Evolutionary conservation across 495 filamentous ascomycete species (phyloP).

Genomic region (Alectoria sarmentosa): DNA sequence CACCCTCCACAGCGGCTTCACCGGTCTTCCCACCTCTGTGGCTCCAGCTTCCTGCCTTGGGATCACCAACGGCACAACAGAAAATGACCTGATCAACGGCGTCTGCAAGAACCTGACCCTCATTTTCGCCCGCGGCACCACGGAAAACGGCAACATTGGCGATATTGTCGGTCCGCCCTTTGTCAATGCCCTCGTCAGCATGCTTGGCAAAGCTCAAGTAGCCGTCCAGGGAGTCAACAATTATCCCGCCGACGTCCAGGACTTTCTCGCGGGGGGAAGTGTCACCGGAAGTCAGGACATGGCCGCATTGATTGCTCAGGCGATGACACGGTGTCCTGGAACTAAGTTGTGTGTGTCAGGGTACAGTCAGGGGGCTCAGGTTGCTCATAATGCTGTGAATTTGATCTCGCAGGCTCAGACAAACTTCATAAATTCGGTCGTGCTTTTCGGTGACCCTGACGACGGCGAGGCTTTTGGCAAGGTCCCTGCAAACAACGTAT

Average conservation of each 20-base stretch:
- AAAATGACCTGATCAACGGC: conserved; percentile 30
- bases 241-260: conserved; percentile 32
- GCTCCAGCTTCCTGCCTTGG: conserved; percentile 5
- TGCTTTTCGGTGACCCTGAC: conserved; percentile 36
- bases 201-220: conserved; percentile 28
- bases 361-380: conserved; percentile 31
- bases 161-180: conserved; percentile 32
- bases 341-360: conserved; percentile 29
- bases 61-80: conserved; percentile 20
- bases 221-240: conserved; percentile 37
- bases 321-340: conserved; percentile 24
- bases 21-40: conserved; percentile 6
- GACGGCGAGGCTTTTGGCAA: conserved; percentile 28
- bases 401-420: conserved; percentile 22
- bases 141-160: conserved; percentile 38
- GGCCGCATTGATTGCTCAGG: conserved; percentile 21
- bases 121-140: conserved; percentile 54
- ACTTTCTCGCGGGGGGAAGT: conserved; percentile 32
- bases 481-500: conserved; percentile 27
- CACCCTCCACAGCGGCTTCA: conserved; percentile 10
- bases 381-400: conserved; percentile 31
- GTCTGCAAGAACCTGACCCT: conserved; percentile 44
- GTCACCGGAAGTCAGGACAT: conserved; percentile 27
- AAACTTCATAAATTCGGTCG: conserved; percentile 23
- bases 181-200: conserved; percentile 25